A percentile compares a stretch with the other conserved stretches of the same genome.
phyloP scores from a whole-genome alignment of 352 stramenopile genomes.

The Aphanomyces stellatus region DNA sequence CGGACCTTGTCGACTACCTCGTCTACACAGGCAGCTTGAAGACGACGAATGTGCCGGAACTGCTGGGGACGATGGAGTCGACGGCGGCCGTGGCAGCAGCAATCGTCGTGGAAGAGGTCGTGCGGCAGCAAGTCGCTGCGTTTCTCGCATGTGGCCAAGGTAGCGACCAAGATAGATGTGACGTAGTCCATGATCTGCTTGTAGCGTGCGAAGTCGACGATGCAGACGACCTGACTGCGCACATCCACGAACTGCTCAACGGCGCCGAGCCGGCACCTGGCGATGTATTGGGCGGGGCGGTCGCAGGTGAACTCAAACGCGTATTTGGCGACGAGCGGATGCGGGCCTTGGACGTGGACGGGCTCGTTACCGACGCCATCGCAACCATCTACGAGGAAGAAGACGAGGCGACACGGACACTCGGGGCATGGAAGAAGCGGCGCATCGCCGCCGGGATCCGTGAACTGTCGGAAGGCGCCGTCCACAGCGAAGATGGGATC shows the following conservation, averaged over 20 bases:
- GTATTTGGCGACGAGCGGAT: neutral
- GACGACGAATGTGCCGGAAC: slow-evolving; percentile 40
- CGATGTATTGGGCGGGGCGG: neutral
- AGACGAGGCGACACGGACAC: neutral
- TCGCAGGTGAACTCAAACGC: neutral
- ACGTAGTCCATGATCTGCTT: too few species aligned
- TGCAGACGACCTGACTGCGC: neutral
- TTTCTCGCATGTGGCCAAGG: neutral
- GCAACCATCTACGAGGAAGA: neutral
- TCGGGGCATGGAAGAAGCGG: neutral
- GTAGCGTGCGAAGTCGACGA: too few species aligned
- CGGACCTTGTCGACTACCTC: slow-evolving; percentile 67
- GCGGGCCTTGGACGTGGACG: neutral
- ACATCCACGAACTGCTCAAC: slow-evolving; percentile 18
- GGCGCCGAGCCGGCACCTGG: neutral
- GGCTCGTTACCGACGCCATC: neutral
- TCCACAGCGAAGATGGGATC: slow-evolving; percentile 12
- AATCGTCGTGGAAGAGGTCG: slow-evolving; percentile 77
- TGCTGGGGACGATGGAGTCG: slow-evolving; percentile 74
- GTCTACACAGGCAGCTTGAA: slow-evolving; percentile 63
- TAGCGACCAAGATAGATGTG: too few species aligned
- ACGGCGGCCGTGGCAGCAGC: slow-evolving; percentile 52
- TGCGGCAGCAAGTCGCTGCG: slow-evolving; percentile 46
- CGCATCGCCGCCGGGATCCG: neutral
- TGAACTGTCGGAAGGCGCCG: neutral